Conservation (phyloP, 495 filamentous ascomycete genomes). For the Neurospora tetraspora region DNA sequence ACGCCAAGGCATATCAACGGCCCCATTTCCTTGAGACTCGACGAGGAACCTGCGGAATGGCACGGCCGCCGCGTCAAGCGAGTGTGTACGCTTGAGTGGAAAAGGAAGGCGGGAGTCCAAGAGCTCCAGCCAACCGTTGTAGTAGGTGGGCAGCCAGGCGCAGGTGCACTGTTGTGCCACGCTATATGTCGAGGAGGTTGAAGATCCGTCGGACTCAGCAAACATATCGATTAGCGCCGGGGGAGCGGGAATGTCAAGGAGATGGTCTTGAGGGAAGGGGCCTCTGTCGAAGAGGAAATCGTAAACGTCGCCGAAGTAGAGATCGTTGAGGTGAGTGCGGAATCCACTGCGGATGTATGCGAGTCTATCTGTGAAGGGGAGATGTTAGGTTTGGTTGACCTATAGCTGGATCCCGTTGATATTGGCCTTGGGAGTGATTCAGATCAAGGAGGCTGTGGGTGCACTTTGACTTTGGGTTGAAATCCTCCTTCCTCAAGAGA, state of each 20-base stretch:
- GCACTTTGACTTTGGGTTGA: too few relatives aligned
- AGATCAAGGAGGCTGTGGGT: too few relatives aligned
- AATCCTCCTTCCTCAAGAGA: too few relatives aligned
- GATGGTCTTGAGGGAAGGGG: neutral
- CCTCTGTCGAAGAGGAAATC: neutral
- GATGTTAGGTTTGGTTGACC: neutral
- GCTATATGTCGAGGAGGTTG: too few relatives aligned
- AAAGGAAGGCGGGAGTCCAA: neutral
- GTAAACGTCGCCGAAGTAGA: neutral
- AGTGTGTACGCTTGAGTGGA: neutral
- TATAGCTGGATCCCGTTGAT: too few relatives aligned
- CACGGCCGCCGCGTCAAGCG: too few relatives aligned
- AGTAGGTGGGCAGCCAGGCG: neutral
- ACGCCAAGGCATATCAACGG: too few relatives aligned
- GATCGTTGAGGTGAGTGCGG: neutral
- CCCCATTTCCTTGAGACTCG: too few relatives aligned
- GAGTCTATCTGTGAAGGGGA: neutral
- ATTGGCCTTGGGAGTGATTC: too few relatives aligned
- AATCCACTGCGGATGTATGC: neutral
- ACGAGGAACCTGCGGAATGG: too few relatives aligned
- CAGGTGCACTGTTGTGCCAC: neutral
- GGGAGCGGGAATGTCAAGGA: neutral
- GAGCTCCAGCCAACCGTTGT: neutral
- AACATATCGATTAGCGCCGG: too few relatives aligned
- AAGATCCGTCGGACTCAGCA: too few relatives aligned